A percentile compares a stretch with the other conserved stretches of the same genome.
Conservation (phyloP, 2,329 filamentous ascomycete genomes). For the Paraconiothyrium brasiliense region DNA sequence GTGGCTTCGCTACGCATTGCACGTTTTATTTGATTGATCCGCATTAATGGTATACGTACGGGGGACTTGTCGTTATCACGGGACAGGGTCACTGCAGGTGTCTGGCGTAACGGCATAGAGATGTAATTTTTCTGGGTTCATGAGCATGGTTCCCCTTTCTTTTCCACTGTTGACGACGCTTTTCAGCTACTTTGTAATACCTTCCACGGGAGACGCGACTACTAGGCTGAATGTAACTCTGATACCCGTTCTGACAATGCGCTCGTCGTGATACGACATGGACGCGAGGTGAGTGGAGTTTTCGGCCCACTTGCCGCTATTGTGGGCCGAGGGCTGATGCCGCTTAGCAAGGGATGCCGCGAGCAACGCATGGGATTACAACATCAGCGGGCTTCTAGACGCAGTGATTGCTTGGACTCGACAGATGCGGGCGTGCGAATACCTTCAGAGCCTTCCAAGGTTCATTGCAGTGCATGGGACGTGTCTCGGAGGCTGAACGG, state of each 20-base stretch:
- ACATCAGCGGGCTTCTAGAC: conserved; percentile 7
- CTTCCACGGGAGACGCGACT: not conserved
- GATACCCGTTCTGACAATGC: not conserved
- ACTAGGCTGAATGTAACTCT: not conserved
- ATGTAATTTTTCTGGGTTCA: not conserved
- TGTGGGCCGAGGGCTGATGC: conserved; percentile 8
- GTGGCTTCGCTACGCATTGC: not conserved
- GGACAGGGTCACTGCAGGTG: not conserved
- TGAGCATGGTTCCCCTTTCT: not conserved
- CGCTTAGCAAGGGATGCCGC: not conserved
- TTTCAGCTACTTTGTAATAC: not conserved
- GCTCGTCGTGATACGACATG: not conserved
- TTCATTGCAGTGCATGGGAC: too few species aligned
- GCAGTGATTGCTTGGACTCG: not conserved
- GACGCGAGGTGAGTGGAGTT: not conserved
- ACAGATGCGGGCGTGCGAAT: not conserved
- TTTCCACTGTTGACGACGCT: not conserved
- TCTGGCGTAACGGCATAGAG: not conserved
- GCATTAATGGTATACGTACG: not conserved
- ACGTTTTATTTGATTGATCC: too few species aligned
- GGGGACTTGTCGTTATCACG: not conserved
- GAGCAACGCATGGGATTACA: conserved; percentile 10
- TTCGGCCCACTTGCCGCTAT: conserved; percentile 9
- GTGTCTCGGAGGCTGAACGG: not conserved
- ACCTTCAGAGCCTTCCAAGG: not conserved